Evolutionary conservation across 2,329 filamentous ascomycete genomes (phyloP).

Genomic region (Tolypocladium guangdongense): DNA sequence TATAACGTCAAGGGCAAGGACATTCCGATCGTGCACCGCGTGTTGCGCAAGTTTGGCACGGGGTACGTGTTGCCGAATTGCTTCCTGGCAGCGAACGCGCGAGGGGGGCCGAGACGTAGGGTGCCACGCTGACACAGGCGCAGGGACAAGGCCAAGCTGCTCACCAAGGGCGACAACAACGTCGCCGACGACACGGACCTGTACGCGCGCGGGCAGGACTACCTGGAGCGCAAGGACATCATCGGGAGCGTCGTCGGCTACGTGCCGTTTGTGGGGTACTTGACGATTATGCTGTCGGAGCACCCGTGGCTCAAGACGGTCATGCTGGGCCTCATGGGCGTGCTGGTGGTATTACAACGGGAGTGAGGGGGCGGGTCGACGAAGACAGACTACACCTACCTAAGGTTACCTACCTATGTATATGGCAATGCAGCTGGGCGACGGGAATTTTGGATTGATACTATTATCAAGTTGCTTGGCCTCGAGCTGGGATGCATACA

Average conservation of each 20-base stretch:
- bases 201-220: slow-evolving; percentile 79
- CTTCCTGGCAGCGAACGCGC: too few species aligned
- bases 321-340: slow-evolving; percentile 87
- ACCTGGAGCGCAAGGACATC: slow-evolving; percentile 77
- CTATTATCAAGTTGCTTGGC: too few species aligned
- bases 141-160: slow-evolving; percentile 53
- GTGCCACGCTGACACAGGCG: slow-evolving; percentile 6
- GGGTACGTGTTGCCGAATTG: slow-evolving; percentile 34
- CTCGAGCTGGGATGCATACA: too few species aligned
- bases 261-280: slow-evolving; percentile 90
- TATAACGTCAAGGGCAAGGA: slow-evolving; percentile 85
- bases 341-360: slow-evolving; percentile 84
- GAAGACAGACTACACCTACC: neutral
- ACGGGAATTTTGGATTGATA: neutral
- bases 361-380: slow-evolving; percentile 42
- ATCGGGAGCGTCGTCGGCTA: slow-evolving; percentile 89
- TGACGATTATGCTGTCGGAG: slow-evolving; percentile 90
- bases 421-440: neutral
- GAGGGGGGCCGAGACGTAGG: too few species aligned
- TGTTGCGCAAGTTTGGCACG: slow-evolving; percentile 63
- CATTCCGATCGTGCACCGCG: slow-evolving; percentile 92
- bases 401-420: neutral
- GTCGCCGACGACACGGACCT: slow-evolving; percentile 78
- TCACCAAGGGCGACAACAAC: slow-evolving; percentile 99
- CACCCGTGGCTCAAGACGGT: slow-evolving; percentile 96